phyloP scores from a whole-genome alignment of 2,329 filamentous ascomycete species.

The Ophiostoma populinum region DNA sequence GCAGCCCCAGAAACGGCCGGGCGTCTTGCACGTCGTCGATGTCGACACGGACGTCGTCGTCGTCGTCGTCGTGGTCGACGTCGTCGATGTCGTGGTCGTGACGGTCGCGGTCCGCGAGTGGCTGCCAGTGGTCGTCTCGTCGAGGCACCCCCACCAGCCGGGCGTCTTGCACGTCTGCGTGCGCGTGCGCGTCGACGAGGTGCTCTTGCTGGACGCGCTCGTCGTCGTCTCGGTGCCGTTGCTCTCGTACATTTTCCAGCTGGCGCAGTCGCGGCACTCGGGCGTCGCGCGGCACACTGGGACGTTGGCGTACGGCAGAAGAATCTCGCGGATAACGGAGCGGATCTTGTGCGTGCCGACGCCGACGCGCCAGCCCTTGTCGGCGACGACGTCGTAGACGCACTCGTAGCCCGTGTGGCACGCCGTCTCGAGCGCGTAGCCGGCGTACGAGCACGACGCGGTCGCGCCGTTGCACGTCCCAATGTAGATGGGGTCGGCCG shows the following conservation, averaged over 20 bases:
- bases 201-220: conserved; percentile 30
- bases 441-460: conserved; percentile 75
- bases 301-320: conserved; percentile 66
- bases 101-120: conserved; percentile 23
- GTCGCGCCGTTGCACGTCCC: conserved; percentile 84
- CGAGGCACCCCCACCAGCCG: conserved; percentile 71
- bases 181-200: conserved; percentile 44
- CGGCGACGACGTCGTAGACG: conserved; percentile 78
- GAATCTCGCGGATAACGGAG: conserved; percentile 72
- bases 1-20: conserved; percentile 48
- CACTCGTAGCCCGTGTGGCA: conserved; percentile 84
- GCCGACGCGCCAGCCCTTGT: conserved; percentile 83
- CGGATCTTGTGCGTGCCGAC: conserved; percentile 84
- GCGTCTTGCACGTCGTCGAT: conserved; percentile 33
- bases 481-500: conserved; percentile 83
- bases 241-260: conserved; percentile 90
- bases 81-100: conserved; percentile 25
- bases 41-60: conserved; percentile 22
- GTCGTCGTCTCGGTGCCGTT: conserved; percentile 67
- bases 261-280: conserved; percentile 75
- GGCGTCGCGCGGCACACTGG: conserved; percentile 59
- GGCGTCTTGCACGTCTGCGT: conserved; percentile 83
- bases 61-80: conserved; percentile 16
- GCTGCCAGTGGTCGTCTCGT: conserved; percentile 32
- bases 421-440: conserved; percentile 84